A percentile compares a stretch with the other conserved stretches of the same genome.
phyloP scores from a whole-genome alignment of 768 basidiomycete species.

The Mycena epipterygia region DNA sequence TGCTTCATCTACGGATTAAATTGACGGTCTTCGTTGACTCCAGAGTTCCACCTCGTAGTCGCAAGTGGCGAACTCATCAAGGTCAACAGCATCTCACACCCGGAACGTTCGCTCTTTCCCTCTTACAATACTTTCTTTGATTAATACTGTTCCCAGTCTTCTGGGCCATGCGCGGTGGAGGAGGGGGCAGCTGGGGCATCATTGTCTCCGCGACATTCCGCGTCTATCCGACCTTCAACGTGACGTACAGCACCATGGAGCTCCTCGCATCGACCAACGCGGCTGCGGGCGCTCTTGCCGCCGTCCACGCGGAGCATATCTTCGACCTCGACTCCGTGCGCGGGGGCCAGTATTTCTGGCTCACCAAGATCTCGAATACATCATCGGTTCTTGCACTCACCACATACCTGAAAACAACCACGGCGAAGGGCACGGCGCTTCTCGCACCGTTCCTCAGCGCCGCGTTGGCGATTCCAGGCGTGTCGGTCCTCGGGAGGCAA shows the following conservation, averaged over 20 bases:
- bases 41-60: constrained; percentile 47
- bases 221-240: constrained; percentile 51
- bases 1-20: neutral
- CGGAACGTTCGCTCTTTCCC: constrained; percentile 37
- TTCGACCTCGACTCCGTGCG: constrained; percentile 49
- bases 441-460: constrained; percentile 42
- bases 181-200: constrained; percentile 53
- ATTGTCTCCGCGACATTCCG: constrained; percentile 51
- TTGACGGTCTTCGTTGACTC: neutral
- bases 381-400: constrained; percentile 38
- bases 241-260: constrained; percentile 35
- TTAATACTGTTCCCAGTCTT: constrained; percentile 36
- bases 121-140: no score
- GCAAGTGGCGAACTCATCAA: constrained; percentile 45
- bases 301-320: constrained; percentile 50
- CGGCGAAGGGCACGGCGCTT: constrained; percentile 31
- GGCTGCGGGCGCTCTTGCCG: constrained; percentile 41
- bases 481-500: constrained; percentile 13
- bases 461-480: constrained; percentile 33
- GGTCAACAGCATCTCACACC: no score
- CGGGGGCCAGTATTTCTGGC: constrained; percentile 48
- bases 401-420: constrained; percentile 28
- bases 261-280: constrained; percentile 35
- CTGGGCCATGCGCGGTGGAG: constrained; percentile 46
- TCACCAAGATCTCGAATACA: constrained; percentile 12